Evolutionary conservation across 768 basidiomycete species (phyloP).

Genomic region (Hypsizygus marmoreus): DNA sequence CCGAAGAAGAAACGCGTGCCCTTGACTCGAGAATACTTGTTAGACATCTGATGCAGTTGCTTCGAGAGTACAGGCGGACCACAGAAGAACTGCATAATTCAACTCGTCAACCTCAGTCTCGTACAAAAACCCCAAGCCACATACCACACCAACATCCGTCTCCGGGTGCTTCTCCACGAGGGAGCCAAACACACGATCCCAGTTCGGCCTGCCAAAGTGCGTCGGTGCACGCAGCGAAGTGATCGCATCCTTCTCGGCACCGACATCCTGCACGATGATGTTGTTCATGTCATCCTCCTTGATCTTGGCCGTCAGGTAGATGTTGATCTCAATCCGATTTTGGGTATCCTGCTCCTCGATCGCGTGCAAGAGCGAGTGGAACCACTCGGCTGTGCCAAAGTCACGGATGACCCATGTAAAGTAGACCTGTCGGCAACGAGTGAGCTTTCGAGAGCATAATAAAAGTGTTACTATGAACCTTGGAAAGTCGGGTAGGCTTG

Average conservation of each 20-base stretch:
- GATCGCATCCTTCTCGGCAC: slow-evolving; percentile 90
- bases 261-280: slow-evolving; percentile 91
- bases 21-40: slow-evolving; percentile 80
- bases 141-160: slow-evolving; percentile 86
- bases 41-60: slow-evolving; percentile 75
- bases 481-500: slow-evolving; percentile 81
- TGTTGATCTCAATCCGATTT: slow-evolving; percentile 90
- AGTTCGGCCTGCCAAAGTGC: slow-evolving; percentile 90
- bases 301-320: slow-evolving; percentile 89
- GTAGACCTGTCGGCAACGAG: too few relatives aligned
- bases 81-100: slow-evolving; percentile 76
- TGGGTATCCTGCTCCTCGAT: slow-evolving; percentile 91
- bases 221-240: slow-evolving; percentile 89
- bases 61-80: slow-evolving; percentile 74
- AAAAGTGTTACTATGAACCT: slow-evolving; percentile 58
- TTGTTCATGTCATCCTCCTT: slow-evolving; percentile 94
- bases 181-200: slow-evolving; percentile 72
- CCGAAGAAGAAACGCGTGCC: slow-evolving; percentile 90
- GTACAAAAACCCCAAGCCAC: slow-evolving; percentile 21
- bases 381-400: slow-evolving; percentile 89
- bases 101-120: too few relatives aligned
- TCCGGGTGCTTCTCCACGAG: slow-evolving; percentile 83
- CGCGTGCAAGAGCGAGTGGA: slow-evolving; percentile 90
- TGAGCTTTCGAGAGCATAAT: not conserved
- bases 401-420: slow-evolving; percentile 97